phyloP scores from a whole-genome alignment of 1,139 yeast genomes.

The Yamadazyma blattariae region DNA sequence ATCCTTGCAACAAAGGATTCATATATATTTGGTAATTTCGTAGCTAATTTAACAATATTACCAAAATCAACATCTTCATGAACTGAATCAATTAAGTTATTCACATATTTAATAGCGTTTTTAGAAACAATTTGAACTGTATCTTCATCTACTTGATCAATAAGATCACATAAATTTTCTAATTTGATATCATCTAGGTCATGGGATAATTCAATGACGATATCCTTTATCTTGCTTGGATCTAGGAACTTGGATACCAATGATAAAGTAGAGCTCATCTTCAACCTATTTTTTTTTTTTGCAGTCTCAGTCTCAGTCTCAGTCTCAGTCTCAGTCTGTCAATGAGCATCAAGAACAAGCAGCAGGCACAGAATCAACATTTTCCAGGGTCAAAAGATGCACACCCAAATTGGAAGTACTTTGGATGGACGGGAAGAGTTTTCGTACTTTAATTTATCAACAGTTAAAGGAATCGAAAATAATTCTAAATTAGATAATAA shows the following conservation, averaged over 20 bases:
- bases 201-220: constrained; percentile 23
- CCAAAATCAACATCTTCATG: constrained; percentile 11
- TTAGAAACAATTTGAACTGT: constrained; percentile 18
- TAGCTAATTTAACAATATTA: constrained; percentile 16
- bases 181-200: constrained; percentile 12
- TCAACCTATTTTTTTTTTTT: neutral
- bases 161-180: constrained; percentile 33
- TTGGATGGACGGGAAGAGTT: too few species aligned
- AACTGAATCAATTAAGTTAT: constrained; percentile 6
- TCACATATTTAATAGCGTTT: constrained; percentile 20
- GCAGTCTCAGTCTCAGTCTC: constrained; percentile 5
- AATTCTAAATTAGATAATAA: too few species aligned
- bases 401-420: too few species aligned
- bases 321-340: too few species aligned
- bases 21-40: constrained; percentile 19
- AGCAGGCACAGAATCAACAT: too few species aligned
- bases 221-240: constrained; percentile 20
- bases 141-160: constrained; percentile 24
- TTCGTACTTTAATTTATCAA: too few species aligned
- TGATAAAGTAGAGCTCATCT: constrained; percentile 16
- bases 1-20: constrained; percentile 15
- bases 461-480: too few species aligned
- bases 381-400: too few species aligned
- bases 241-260: constrained; percentile 30
- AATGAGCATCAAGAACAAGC: neutral